These are phyloP conservation scores for Xylaria sp. DNA, from an alignment of 2,329 filamentous ascomycete species.

Conservation along the genomic window DNA sequence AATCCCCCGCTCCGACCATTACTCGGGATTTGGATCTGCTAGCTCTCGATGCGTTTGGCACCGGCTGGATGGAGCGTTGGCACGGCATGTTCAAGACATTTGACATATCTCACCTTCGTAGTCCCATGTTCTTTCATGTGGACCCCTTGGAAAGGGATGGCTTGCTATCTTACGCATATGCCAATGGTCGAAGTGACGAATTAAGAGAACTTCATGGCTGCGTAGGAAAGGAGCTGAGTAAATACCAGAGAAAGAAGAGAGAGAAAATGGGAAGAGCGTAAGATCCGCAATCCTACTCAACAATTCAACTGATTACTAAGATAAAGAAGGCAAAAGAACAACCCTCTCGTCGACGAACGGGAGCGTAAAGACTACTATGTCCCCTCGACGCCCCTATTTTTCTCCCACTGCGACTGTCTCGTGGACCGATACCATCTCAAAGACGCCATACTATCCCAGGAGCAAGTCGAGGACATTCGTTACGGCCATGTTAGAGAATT, in stretches of 20 bases:
- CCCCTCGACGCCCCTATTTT: slow-evolving; percentile 66
- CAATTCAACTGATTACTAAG: slow-evolving; percentile 25
- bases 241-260: slow-evolving; percentile 74
- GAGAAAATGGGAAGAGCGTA: slow-evolving; percentile 51
- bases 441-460: slow-evolving; percentile 62
- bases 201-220: slow-evolving; percentile 74
- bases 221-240: slow-evolving; percentile 80
- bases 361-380: slow-evolving; percentile 74
- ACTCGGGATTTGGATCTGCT: slow-evolving; percentile 51
- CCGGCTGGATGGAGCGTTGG: slow-evolving; percentile 74
- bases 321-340: slow-evolving; percentile 47
- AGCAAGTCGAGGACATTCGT: slow-evolving; percentile 64
- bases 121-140: slow-evolving; percentile 83
- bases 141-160: slow-evolving; percentile 78
- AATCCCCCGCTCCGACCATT: slow-evolving; percentile 31
- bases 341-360: slow-evolving; percentile 65
- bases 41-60: slow-evolving; percentile 69
- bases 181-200: slow-evolving; percentile 64
- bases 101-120: slow-evolving; percentile 73
- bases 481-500: slow-evolving; percentile 57
- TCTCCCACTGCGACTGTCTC: slow-evolving; percentile 65
- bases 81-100: slow-evolving; percentile 70
- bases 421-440: slow-evolving; percentile 63
- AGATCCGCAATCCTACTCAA: slow-evolving; percentile 26
- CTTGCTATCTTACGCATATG: slow-evolving; percentile 71